These are phyloP conservation scores for Davidsoniella eucalypti DNA, from an alignment of 2,329 filamentous ascomycete genomes.

Conservation along the genomic window DNA sequence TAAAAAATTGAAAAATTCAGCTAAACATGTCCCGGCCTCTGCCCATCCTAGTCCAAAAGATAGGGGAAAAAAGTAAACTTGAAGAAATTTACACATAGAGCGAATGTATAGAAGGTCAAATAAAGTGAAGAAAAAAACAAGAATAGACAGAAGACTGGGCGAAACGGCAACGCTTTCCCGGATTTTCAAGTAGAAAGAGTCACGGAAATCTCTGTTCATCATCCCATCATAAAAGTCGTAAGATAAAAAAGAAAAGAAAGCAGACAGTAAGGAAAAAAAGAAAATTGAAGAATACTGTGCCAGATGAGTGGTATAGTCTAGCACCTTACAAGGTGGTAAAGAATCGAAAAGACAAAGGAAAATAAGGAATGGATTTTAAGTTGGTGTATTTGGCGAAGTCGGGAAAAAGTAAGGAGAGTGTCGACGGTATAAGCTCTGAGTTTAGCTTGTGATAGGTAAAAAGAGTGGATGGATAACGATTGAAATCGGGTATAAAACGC, in stretches of 20 bases:
- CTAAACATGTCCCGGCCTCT: too few relatives aligned
- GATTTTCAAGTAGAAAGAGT: background rate
- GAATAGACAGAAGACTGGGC: slow-evolving; percentile 4
- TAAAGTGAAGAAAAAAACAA: slow-evolving; percentile 1
- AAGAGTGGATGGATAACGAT: background rate
- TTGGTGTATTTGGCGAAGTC: background rate
- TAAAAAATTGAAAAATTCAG: too few relatives aligned
- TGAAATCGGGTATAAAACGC: background rate
- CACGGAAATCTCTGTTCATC: slow-evolving; percentile 5
- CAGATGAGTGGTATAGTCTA: background rate
- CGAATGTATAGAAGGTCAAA: background rate
- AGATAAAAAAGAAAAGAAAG: slow-evolving; percentile 2
- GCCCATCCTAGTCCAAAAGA: too few relatives aligned
- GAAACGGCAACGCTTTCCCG: slow-evolving; percentile 2
- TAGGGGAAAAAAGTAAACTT: too few relatives aligned
- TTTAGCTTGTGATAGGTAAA: too few relatives aligned
- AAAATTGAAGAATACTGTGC: background rate
- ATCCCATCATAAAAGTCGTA: slow-evolving; percentile 10
- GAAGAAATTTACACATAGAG: too few relatives aligned
- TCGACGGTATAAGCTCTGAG: background rate
- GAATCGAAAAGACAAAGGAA: background rate
- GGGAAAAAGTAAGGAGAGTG: background rate
- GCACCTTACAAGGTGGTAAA: background rate
- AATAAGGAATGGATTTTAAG: slow-evolving; percentile 3
- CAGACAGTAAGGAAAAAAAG: background rate